Evolutionary conservation across 2,329 filamentous ascomycete genomes (phyloP).

Genomic region (Nigrospora osmanthi): DNA sequence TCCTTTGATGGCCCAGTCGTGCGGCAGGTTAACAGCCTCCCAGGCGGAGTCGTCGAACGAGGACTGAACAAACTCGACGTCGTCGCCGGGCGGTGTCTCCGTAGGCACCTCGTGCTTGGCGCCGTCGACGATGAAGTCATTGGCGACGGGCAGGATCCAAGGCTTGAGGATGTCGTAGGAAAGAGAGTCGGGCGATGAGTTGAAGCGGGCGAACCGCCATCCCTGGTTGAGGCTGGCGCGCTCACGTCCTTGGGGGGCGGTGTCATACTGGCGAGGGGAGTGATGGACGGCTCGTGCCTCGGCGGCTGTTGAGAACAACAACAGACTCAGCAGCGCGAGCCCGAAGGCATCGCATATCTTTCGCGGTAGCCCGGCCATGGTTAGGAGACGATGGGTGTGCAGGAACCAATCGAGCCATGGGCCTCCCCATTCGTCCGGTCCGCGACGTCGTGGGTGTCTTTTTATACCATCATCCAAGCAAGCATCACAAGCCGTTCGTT

Average conservation of each 20-base stretch:
- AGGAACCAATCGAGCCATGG: too few relatives aligned
- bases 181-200: constrained; percentile 22
- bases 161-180: constrained; percentile 22
- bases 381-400: too few relatives aligned
- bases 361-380: too few relatives aligned
- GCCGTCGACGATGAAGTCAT: constrained; percentile 19
- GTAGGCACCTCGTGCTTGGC: constrained; percentile 14
- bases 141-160: constrained; percentile 24
- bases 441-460: too few relatives aligned
- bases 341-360: too few relatives aligned
- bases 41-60: constrained; percentile 22
- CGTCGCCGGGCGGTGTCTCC: constrained; percentile 12
- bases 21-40: constrained; percentile 30
- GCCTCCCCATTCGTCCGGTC: too few relatives aligned
- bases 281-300: too few relatives aligned
- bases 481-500: too few relatives aligned
- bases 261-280: too few relatives aligned
- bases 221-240: constrained; percentile 22
- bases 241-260: constrained; percentile 12
- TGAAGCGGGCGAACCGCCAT: constrained; percentile 27
- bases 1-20: constrained; percentile 36
- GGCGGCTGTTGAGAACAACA: too few relatives aligned
- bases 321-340: too few relatives aligned
- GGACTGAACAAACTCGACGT: constrained; percentile 18
- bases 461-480: too few relatives aligned